A percentile compares a stretch with the other conserved stretches of the same genome.
Evolutionary conservation across 768 basidiomycete species (phyloP).

Genomic region (Pulveroboletus sp.): DNA sequence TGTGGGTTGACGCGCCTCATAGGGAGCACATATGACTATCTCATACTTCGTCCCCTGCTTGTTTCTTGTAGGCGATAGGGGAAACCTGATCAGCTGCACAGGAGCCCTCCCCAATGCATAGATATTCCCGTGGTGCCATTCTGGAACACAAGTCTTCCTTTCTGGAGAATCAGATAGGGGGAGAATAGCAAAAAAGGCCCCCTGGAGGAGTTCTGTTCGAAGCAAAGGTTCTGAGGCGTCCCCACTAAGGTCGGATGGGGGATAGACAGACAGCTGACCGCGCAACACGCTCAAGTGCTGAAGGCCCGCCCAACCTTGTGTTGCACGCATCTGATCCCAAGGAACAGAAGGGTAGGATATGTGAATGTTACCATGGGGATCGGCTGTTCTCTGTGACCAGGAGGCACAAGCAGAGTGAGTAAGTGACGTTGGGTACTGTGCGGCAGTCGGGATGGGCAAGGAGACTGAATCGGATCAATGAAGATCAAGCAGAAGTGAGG

Average conservation of each 20-base stretch:
- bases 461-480: constrained; percentile 7
- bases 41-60: constrained; percentile 54
- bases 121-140: constrained; percentile 87
- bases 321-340: constrained; percentile 62
- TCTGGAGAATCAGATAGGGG: constrained; percentile 36
- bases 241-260: constrained; percentile 30
- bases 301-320: constrained; percentile 83
- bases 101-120: constrained; percentile 59
- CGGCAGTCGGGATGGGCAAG: constrained; percentile 8
- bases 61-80: constrained; percentile 32
- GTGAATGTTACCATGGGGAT: constrained; percentile 44
- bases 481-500: not conserved
- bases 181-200: constrained; percentile 70
- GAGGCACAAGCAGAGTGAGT: constrained; percentile 39
- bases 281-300: constrained; percentile 76
- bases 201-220: constrained; percentile 59
- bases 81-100: constrained; percentile 47
- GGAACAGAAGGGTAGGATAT: constrained; percentile 64
- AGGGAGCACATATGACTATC: constrained; percentile 74
- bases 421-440: constrained; percentile 56
- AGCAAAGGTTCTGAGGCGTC: constrained; percentile 39
- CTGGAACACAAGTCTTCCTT: constrained; percentile 27
- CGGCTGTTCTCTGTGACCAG: constrained; percentile 48
- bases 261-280: constrained; percentile 55
- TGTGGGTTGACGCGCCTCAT: constrained; percentile 50